Conservation (phyloP, 176 grass and related monocot species). For the Triticum aestivum region IWGSC_CS_RefSeq_v2.1 NC_057798.1:59704927-59705426, state of each 20-base stretch:
- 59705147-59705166: background rate
- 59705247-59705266: background rate
- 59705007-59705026: constrained; percentile 56
- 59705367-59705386: constrained; percentile 50
- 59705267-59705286: background rate
- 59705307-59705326: background rate
- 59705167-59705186: background rate
- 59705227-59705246: background rate
- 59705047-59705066: background rate
- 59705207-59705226: background rate
- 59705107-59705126: background rate
- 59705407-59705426: constrained; percentile 72
- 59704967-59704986: constrained; percentile 29
- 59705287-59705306: background rate
- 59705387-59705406: constrained; percentile 75
- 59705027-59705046: constrained; percentile 27
- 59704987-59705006: constrained; percentile 49
- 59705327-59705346: background rate
- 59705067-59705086: background rate
- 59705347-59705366: constrained; percentile 25
- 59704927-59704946: constrained; percentile 37
- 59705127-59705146: background rate
- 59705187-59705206: background rate
- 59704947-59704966: constrained; percentile 23
- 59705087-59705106: background rate